phyloP scores from a whole-genome alignment of 495 filamentous ascomycete species.

The Aspergillus conjunctus region DNA sequence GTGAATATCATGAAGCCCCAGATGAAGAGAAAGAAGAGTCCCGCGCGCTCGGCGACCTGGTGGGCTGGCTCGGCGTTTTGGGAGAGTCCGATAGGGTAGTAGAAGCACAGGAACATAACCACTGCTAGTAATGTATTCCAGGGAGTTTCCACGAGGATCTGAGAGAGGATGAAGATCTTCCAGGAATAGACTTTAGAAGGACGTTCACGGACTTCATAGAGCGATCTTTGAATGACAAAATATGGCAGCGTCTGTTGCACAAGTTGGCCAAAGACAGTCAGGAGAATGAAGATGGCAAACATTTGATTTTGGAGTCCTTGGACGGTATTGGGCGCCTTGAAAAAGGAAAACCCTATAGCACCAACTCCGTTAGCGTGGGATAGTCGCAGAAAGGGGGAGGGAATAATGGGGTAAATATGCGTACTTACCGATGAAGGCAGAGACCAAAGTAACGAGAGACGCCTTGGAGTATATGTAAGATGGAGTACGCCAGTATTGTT shows the following conservation, averaged over 20 bases:
- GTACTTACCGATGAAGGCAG: too few species aligned
- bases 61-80: slow-evolving; percentile 37
- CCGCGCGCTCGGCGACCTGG: slow-evolving; percentile 45
- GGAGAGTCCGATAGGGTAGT: slow-evolving; percentile 61
- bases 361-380: too few species aligned
- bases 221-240: slow-evolving; percentile 47
- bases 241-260: slow-evolving; percentile 66
- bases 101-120: slow-evolving; percentile 56
- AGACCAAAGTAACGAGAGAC: too few species aligned
- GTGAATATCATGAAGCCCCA: slow-evolving; percentile 34
- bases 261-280: slow-evolving; percentile 66
- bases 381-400: not conserved
- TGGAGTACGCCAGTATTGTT: slow-evolving; percentile 55
- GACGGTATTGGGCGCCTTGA: slow-evolving; percentile 62
- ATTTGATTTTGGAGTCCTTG: slow-evolving; percentile 85
- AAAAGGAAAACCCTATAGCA: slow-evolving; percentile 58
- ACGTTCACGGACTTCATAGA: slow-evolving; percentile 53
- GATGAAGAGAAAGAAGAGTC: slow-evolving; percentile 53
- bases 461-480: slow-evolving; percentile 53
- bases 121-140: slow-evolving; percentile 47
- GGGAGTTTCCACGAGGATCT: slow-evolving; percentile 66
- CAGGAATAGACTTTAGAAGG: slow-evolving; percentile 53
- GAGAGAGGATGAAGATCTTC: slow-evolving; percentile 63
- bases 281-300: slow-evolving; percentile 78
- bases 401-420: not conserved